Evolutionary conservation across 305 asterid genomes (phyloP), one percentile per base, ranked within the genome.

Genomic region (Fraxinus paxiana): DNA sequence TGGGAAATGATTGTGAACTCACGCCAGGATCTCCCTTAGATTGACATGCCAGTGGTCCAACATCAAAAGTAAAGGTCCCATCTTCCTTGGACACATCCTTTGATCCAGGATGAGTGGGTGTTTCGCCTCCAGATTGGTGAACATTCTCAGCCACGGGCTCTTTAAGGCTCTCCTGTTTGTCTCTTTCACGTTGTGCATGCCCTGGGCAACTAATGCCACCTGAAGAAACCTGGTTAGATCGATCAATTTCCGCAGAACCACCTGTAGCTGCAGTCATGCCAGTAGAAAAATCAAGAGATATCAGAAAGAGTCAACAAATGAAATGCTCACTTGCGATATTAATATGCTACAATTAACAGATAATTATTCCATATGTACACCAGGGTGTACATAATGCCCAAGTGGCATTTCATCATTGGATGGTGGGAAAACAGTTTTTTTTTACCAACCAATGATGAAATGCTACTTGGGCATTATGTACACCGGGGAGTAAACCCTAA

Each of bases 61-160:
- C 85, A 76, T 91, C 92, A 83, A 94, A 89, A 61, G 94, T 86
- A 87, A 89, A 92, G 85, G 90, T 82, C 84, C 84, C 87, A 77
- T 89, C 94, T 80, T 86, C 93, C 85, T 82, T 85, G 33, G 87
- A 74, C 38, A 87, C 86, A 79, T 77, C 88, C 80, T 81, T 86
- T 56, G 75, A 86, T 83, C 78, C 90, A 61, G 86, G 80, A 81
- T 77, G 63, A 82, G 79, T 43, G 61, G 88, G 76, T 77, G 81
- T 51, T 41, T 85, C 77, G 12, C 79, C 86, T 54, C 69, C 75
- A 37, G 63, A 73, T 59, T 48, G 75, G 43, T 79, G 35, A 72
- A 65, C 78, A 87, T 82, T 86, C 84, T 84, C 88, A 76, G 38
- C 75, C 35, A 71, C 81, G 75, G 48, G 85, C 20, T 37, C 89